Evolutionary conservation across 768 basidiomycete genomes (phyloP).

Genomic region (Boletales sp.): DNA sequence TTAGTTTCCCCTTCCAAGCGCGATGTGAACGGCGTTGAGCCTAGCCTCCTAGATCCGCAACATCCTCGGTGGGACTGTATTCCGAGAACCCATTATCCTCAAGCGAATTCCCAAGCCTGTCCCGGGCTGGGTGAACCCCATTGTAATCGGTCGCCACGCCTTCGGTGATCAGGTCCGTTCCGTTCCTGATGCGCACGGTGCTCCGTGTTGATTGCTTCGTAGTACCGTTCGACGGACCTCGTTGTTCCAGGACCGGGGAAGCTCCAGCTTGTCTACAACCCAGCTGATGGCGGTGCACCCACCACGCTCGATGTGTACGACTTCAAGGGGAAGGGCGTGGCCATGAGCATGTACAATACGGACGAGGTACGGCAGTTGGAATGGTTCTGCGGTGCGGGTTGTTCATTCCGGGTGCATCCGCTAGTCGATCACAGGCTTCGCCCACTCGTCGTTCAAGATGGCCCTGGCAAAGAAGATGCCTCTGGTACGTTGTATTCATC

Average conservation of each 20-base stretch:
- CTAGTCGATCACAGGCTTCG: slow-evolving; percentile 90
- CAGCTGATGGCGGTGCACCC: slow-evolving; percentile 64
- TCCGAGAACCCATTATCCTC: slow-evolving; percentile 97
- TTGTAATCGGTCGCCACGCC: slow-evolving; percentile 94
- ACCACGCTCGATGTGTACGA: slow-evolving; percentile 84
- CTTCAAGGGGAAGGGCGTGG: slow-evolving; percentile 90
- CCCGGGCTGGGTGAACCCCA: slow-evolving; percentile 96
- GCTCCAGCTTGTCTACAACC: slow-evolving; percentile 88
- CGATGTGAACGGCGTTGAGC: not conserved
- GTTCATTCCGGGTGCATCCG: not conserved
- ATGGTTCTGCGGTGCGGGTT: not conserved
- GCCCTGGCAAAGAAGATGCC: slow-evolving; percentile 76
- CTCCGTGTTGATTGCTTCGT: slow-evolving; percentile 7
- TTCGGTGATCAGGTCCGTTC: slow-evolving; percentile 84
- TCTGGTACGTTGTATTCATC: slow-evolving; percentile 42
- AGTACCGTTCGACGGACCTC: slow-evolving; percentile 94
- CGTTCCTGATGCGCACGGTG: slow-evolving; percentile 6
- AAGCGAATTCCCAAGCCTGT: slow-evolving; percentile 87
- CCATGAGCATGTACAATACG: slow-evolving; percentile 98
- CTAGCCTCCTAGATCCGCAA: slow-evolving; percentile 74
- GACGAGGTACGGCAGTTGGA: slow-evolving; percentile 60
- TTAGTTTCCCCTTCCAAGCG: slow-evolving; percentile 33
- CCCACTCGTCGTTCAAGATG: slow-evolving; percentile 98
- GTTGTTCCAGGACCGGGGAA: slow-evolving; percentile 91
- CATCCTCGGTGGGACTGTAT: slow-evolving; percentile 96